phyloP scores from a whole-genome alignment of 306 rosid genomes.

The Senna tora region DNA sequence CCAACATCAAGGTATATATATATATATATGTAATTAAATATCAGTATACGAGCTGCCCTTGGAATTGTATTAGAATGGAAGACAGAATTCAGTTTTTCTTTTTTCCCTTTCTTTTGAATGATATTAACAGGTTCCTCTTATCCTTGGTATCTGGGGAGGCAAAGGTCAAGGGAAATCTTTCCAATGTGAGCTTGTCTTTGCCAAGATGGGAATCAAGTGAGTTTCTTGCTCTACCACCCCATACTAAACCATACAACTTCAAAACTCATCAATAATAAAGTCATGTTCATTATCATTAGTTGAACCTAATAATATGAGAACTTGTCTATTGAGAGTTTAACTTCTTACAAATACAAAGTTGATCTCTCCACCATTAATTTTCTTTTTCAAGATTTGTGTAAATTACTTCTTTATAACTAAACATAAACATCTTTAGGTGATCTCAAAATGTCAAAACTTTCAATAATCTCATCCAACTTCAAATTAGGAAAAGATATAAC shows the following conservation, averaged over 20 bases:
- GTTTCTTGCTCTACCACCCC: conserved; percentile 15
- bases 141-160: conserved; percentile 99
- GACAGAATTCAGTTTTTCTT: neutral
- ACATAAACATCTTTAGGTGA: too few species aligned
- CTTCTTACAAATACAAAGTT: too few species aligned
- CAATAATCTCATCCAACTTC: too few species aligned
- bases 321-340: too few species aligned
- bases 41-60: neutral
- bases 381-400: too few species aligned
- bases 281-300: too few species aligned
- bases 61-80: neutral
- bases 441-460: too few species aligned
- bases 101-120: neutral
- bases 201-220: conserved; percentile 99
- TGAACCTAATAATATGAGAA: too few species aligned
- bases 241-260: neutral
- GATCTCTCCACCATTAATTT: too few species aligned
- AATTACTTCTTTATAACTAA: neutral
- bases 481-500: too few species aligned
- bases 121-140: conserved; percentile 74
- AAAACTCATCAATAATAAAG: too few species aligned
- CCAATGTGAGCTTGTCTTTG: conserved; percentile 94
- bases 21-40: too few species aligned
- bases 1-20: conserved; percentile 78
- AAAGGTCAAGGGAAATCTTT: conserved; percentile 99